phyloP scores from a whole-genome alignment of 2,329 filamentous ascomycete species.

The Coniella lustricola region DNA sequence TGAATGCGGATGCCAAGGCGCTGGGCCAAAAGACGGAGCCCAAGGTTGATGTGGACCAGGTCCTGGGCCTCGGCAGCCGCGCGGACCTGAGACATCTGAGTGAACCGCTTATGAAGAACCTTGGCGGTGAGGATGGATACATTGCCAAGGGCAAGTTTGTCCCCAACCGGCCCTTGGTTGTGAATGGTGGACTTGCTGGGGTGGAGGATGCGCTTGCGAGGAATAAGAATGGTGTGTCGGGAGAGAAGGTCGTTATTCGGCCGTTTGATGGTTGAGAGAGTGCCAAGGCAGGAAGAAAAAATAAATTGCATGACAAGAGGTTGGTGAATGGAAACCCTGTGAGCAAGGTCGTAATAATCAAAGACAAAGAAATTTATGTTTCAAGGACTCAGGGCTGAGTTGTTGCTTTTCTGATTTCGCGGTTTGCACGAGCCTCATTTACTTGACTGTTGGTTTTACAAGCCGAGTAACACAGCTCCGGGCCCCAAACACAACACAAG shows the following conservation, averaged over 20 bases:
- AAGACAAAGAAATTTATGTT: too few species aligned
- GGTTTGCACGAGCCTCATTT: too few species aligned
- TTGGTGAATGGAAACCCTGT: too few species aligned
- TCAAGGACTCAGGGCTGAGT: too few species aligned
- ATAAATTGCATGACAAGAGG: too few species aligned
- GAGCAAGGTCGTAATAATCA: too few species aligned
- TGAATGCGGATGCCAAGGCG: constrained; percentile 16
- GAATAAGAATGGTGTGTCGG: constrained; percentile 24
- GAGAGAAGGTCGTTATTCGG: constrained; percentile 22
- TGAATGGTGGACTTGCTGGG: constrained; percentile 23
- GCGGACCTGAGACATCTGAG: constrained; percentile 23
- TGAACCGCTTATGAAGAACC: constrained; percentile 22
- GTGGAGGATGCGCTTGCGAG: constrained; percentile 21
- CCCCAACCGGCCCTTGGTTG: constrained; percentile 23
- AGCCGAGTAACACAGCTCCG: too few species aligned
- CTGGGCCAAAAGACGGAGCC: constrained; percentile 12
- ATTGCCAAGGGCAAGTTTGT: constrained; percentile 24
- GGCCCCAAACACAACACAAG: too few species aligned
- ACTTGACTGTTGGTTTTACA: too few species aligned
- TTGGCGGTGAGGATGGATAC: constrained; percentile 25
- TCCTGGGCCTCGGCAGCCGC: constrained; percentile 20
- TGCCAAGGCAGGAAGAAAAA: too few species aligned
- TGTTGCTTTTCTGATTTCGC: too few species aligned
- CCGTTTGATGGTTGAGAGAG: constrained; percentile 7
- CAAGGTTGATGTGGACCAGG: constrained; percentile 8